Base-by-base conservation (phyloP, 257 asterid species). In the Gynochthodes officinalis region DNA sequence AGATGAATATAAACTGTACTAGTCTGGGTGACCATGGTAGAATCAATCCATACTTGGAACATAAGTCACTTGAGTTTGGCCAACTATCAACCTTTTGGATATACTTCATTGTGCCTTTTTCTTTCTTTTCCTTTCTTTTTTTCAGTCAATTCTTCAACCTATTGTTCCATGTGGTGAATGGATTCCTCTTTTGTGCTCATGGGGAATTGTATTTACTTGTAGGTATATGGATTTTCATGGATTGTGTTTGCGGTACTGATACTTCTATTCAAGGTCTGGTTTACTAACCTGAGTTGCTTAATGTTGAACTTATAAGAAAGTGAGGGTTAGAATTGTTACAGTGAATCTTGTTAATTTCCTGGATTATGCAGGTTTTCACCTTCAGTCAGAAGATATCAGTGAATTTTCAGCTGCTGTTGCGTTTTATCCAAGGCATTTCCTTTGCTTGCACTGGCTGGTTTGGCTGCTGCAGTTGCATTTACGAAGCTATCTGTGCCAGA, bases 331-430 rank as follows among this genome's bases (percentile, higher is more conserved):
- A 53, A 48, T 18, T 35, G 8, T 33, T 32, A 33, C 35, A 25
- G 48, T 42, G 7, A 49, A 37, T 46, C 32, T 18, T 15, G 32
- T 55, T 60, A 33, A 59, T 76, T 67, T 62, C 9, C 71, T 82
- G 72, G 72, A 65, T 77, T 61, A 67, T 76, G 54, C 89, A 94
- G 99, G 99, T 94, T 58, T 94, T 94, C 87, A 88, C 98, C 54
- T 94, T 94, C 75, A 94, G 99, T 74, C 98, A 94, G 87, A 91
- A 91, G 90, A 90, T 90, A 75, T 94, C 99, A 11, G 99, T 94
- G 64, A 94, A 94, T 76, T 94, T 94, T 74, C 99, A 94, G 96
- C 80, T 94, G 84, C 78, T 94, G 84, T 84, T 94, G 78, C 91
- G 99, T 58, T 94, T 94, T 63, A 78, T 90, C 80, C 99, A 94